Conservation (phyloP, 2,329 filamentous ascomycete species). For the Fusarium sp. region DNA sequence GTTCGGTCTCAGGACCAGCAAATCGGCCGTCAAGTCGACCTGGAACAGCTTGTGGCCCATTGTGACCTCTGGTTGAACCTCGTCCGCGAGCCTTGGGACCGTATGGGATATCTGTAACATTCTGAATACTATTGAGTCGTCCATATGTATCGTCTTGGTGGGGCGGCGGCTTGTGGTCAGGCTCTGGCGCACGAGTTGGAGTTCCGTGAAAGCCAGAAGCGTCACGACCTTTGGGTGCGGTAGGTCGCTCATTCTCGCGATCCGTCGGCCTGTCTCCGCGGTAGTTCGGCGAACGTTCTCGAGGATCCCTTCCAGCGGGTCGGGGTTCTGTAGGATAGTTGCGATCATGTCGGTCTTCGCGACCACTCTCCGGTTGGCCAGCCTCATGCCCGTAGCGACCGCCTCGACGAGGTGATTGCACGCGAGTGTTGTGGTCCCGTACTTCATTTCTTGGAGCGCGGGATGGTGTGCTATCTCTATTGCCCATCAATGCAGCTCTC, state of each 20-base stretch:
- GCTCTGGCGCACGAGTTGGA: constrained; percentile 54
- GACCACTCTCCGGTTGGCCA: constrained; percentile 49
- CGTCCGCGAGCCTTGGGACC: constrained; percentile 65
- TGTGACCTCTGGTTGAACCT: constrained; percentile 54
- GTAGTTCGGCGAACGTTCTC: constrained; percentile 50
- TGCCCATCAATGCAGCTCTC: constrained; percentile 58
- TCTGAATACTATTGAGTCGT: constrained; percentile 65
- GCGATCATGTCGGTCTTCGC: constrained; percentile 62
- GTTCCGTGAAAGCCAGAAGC: constrained; percentile 52
- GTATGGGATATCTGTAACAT: constrained; percentile 62
- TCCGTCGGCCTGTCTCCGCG: constrained; percentile 54
- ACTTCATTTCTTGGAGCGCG: constrained; percentile 58
- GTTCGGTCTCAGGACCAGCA: constrained; percentile 53
- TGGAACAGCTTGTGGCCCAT: constrained; percentile 51
- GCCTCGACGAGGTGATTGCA: constrained; percentile 62
- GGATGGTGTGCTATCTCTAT: constrained; percentile 50
- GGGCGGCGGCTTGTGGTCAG: constrained; percentile 61
- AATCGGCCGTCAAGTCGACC: constrained; percentile 58
- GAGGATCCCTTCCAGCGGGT: constrained; percentile 45
- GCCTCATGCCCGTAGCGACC: constrained; percentile 49
- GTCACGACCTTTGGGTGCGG: constrained; percentile 56
- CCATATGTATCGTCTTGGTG: constrained; percentile 72
- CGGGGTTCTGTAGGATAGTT: constrained; percentile 52
- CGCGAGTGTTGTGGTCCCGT: constrained; percentile 54
- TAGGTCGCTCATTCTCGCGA: constrained; percentile 50